Percentiles rank a stretch among this genome's conserved stretches.
Evolutionary conservation across 2,329 filamentous ascomycete species (phyloP).

Genomic region (Juglanconis juglandina): DNA sequence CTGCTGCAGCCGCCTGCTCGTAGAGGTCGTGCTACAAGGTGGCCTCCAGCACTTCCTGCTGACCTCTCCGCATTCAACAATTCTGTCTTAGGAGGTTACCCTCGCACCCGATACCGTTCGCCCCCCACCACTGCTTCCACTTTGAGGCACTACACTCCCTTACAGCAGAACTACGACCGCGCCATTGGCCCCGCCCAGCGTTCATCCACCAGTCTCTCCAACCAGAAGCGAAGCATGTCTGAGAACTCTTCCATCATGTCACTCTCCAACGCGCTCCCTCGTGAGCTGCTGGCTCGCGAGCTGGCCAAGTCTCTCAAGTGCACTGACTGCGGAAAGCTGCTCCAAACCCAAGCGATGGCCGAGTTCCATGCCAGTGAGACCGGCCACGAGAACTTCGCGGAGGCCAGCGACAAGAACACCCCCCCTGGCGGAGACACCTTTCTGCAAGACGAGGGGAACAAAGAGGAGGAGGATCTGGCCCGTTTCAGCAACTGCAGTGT

Average conservation of each 20-base stretch:
- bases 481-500: constrained; percentile 38
- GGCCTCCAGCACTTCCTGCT: constrained; percentile 28
- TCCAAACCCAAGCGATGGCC: not conserved
- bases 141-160: constrained; percentile 43
- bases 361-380: not conserved
- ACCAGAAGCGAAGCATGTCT: not conserved
- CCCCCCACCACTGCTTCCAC: constrained; percentile 22
- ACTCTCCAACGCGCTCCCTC: not conserved
- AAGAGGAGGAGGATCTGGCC: constrained; percentile 28
- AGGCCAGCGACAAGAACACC: not conserved
- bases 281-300: not conserved
- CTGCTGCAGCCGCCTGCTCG: constrained; percentile 51
- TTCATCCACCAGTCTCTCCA: not conserved
- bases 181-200: constrained; percentile 38
- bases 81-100: constrained; percentile 33
- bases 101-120: constrained; percentile 28
- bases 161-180: constrained; percentile 54
- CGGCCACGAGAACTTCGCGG: not conserved
- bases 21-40: constrained; percentile 46
- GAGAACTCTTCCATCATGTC: constrained; percentile 2
- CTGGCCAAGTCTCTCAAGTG: not conserved
- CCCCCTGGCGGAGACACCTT: constrained; percentile 24
- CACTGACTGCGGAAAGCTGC: not conserved
- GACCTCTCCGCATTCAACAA: constrained; percentile 36
- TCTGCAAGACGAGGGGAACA: constrained; percentile 7